Percentiles rank a stretch among this genome's conserved stretches.
phyloP scores from a whole-genome alignment of 2,329 filamentous ascomycete genomes.

The Fusarium tanahbumbuense region DNA sequence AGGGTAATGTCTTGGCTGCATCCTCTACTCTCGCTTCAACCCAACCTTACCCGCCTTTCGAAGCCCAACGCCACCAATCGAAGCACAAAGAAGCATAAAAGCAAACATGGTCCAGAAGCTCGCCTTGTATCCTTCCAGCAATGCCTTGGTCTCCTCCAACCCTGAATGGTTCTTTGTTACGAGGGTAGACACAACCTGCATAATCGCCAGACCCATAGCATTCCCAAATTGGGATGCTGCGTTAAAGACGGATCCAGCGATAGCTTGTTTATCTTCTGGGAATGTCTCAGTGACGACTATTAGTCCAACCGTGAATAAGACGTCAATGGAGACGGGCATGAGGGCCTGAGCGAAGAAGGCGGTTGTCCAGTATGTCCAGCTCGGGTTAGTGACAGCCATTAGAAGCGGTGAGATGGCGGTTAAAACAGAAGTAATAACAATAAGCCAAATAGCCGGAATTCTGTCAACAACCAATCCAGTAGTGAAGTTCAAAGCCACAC shows the following conservation, averaged over 20 bases:
- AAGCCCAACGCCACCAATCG: conserved; percentile 55
- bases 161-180: conserved; percentile 52
- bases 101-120: conserved; percentile 64
- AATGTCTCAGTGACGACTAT: conserved; percentile 67
- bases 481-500: conserved; percentile 55
- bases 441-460: conserved; percentile 54
- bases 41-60: conserved; percentile 47
- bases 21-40: conserved; percentile 55
- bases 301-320: conserved; percentile 67
- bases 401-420: conserved; percentile 61
- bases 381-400: conserved; percentile 64
- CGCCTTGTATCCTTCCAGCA: conserved; percentile 62
- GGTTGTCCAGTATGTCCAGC: conserved; percentile 62
- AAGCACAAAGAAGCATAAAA: conserved; percentile 56
- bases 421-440: conserved; percentile 55
- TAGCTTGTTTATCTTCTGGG: conserved; percentile 65
- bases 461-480: conserved; percentile 60
- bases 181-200: conserved; percentile 57
- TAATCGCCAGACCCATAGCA: conserved; percentile 60
- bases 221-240: conserved; percentile 67
- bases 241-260: conserved; percentile 72
- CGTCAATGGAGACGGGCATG: conserved; percentile 56
- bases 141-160: conserved; percentile 44
- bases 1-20: background rate
- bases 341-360: conserved; percentile 59